Conservation (phyloP, 495 filamentous ascomycete genomes). For the Penicillium tannophilum region DNA sequence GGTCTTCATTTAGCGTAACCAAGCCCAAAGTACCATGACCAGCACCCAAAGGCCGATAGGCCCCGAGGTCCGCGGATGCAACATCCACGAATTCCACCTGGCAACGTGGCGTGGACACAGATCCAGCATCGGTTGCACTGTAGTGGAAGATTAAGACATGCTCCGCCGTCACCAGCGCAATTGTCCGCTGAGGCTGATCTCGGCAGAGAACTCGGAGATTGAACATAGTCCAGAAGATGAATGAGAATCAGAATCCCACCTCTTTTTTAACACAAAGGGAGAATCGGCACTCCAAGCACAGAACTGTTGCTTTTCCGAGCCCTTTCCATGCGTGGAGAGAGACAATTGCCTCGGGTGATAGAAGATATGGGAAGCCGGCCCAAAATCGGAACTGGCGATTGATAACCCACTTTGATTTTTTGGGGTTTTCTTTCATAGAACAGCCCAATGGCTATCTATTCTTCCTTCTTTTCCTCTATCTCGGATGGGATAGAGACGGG, state of each 20-base stretch:
- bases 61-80: slow-evolving; percentile 65
- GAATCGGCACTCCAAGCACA: background rate
- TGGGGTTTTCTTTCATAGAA: background rate
- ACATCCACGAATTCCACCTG: slow-evolving; percentile 81
- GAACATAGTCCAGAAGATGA: slow-evolving; percentile 33
- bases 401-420: background rate
- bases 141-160: slow-evolving; percentile 84
- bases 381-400: background rate
- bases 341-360: background rate
- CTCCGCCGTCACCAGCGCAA: slow-evolving; percentile 76
- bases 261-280: background rate
- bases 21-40: slow-evolving; percentile 89
- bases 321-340: background rate
- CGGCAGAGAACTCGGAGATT: slow-evolving; percentile 43
- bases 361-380: background rate
- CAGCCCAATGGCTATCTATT: background rate
- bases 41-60: slow-evolving; percentile 74
- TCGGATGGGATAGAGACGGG: background rate
- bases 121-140: slow-evolving; percentile 54
- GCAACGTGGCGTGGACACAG: slow-evolving; percentile 64
- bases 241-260: background rate
- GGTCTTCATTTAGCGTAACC: slow-evolving; percentile 80
- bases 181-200: slow-evolving; percentile 80
- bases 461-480: background rate
- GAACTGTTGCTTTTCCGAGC: background rate